phyloP scores from a whole-genome alignment of 2,329 filamentous ascomycete species.

The Xylariales sp. region DNA sequence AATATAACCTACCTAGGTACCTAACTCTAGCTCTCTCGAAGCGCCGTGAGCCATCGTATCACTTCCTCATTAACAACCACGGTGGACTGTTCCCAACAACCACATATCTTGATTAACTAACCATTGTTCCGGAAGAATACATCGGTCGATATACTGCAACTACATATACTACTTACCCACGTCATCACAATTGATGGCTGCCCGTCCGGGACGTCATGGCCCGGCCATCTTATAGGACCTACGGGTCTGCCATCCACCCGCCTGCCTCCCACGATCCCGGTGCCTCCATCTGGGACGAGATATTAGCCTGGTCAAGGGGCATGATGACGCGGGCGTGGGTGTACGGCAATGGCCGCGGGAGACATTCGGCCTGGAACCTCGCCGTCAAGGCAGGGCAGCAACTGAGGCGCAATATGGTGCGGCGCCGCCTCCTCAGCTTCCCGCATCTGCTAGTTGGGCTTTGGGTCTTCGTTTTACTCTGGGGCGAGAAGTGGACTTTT shows the following conservation, averaged over 20 bases:
- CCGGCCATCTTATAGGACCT: slow-evolving; percentile 55
- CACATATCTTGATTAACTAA: neutral
- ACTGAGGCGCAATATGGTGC: slow-evolving; percentile 60
- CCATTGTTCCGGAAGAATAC: neutral
- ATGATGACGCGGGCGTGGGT: slow-evolving; percentile 51
- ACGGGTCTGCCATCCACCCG: slow-evolving; percentile 40
- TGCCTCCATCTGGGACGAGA: slow-evolving; percentile 54
- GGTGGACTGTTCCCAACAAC: neutral
- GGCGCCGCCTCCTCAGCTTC: slow-evolving; percentile 68
- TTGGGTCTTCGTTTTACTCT: slow-evolving; percentile 83
- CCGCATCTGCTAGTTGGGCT: slow-evolving; percentile 74
- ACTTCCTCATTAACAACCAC: slow-evolving; percentile 3
- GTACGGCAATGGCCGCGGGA: slow-evolving; percentile 58
- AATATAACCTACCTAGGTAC: neutral
- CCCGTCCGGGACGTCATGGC: slow-evolving; percentile 47
- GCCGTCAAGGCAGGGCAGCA: slow-evolving; percentile 49
- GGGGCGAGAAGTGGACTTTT: slow-evolving; percentile 87
- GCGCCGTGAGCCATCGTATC: slow-evolving; percentile 5
- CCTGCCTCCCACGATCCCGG: slow-evolving; percentile 42
- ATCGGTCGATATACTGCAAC: neutral
- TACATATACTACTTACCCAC: slow-evolving; percentile 10
- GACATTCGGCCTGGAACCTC: slow-evolving; percentile 51
- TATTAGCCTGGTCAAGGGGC: slow-evolving; percentile 46
- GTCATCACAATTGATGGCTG: slow-evolving; percentile 44
- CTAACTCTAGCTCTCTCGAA: neutral